Evolutionary conservation across 768 basidiomycete genomes (phyloP).

Genomic region (Xerocomus potaroensis): DNA sequence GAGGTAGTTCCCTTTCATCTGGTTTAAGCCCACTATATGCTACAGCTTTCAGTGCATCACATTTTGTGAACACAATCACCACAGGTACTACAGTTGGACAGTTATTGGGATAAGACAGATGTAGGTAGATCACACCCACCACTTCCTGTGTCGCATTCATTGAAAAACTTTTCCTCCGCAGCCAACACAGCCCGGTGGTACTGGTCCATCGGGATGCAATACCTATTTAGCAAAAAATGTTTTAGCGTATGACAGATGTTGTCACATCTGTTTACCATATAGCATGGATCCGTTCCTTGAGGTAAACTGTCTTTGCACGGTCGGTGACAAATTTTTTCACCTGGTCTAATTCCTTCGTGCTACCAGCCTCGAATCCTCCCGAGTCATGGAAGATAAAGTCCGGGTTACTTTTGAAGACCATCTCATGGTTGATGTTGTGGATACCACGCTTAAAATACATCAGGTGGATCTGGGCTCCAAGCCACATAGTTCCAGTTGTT

Average conservation of each 20-base stretch:
- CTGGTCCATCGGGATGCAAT: slow-evolving; percentile 1
- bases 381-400: not conserved
- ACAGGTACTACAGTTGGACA: not conserved
- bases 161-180: not conserved
- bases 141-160: not conserved
- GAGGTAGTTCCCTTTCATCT: not conserved
- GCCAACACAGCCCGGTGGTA: not conserved
- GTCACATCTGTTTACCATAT: not conserved
- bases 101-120: too few species aligned
- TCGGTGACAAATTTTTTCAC: not conserved
- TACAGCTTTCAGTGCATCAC: not conserved
- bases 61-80: not conserved
- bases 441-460: not conserved
- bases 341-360: not conserved
- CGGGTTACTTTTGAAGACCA: not conserved
- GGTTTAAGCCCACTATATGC: not conserved
- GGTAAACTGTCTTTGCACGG: not conserved
- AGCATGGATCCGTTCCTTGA: not conserved
- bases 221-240: not conserved
- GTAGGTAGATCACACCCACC: not conserved
- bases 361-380: not conserved
- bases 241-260: not conserved
- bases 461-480: not conserved
- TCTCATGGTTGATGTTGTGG: not conserved
- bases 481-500: too few species aligned